Evolutionary conservation across 805 yeast species (phyloP).

Genomic region (Metschnikowia rubicola): DNA sequence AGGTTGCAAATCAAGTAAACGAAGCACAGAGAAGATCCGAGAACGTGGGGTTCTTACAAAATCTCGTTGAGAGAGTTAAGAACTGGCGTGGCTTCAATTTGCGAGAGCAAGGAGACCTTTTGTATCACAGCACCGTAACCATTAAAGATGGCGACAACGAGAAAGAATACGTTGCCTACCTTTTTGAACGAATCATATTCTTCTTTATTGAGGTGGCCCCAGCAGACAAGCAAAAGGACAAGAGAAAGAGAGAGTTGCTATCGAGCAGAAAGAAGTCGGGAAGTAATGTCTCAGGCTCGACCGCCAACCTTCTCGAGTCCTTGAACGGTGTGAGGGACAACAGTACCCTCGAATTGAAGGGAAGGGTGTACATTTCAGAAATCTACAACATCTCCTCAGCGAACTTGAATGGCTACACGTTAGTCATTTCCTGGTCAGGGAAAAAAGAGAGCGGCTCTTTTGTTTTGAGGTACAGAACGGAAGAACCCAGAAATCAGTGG

Average conservation of each 20-base stretch:
- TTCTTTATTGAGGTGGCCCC: conserved; percentile 37
- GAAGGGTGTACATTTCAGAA: conserved; percentile 76
- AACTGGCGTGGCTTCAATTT: conserved; percentile 92
- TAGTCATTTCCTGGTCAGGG: conserved; percentile 79
- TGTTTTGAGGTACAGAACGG: conserved; percentile 75
- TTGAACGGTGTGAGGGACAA: conserved; percentile 28
- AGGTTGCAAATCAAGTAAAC: conserved; percentile 82
- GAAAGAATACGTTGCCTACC: conserved; percentile 82
- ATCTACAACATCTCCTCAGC: conserved; percentile 40
- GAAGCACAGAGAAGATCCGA: conserved; percentile 93
- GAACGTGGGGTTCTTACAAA: conserved; percentile 67
- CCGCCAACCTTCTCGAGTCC: conserved; percentile 35
- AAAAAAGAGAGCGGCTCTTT: conserved; percentile 84
- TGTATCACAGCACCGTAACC: conserved; percentile 68
- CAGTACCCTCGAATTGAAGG: conserved; percentile 57
- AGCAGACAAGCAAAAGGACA: conserved; percentile 28
- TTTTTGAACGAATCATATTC: conserved; percentile 67
- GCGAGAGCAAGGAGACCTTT: conserved; percentile 77
- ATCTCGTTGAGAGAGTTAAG: conserved; percentile 66
- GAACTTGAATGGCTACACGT: conserved; percentile 47
- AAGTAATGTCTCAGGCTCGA: conserved; percentile 38
- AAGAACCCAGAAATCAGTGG: conserved; percentile 85
- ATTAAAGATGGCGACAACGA: conserved; percentile 70
- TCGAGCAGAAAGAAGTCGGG: conserved; percentile 49
- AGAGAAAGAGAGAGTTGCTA: conserved; percentile 38